Conservation (phyloP, 768 basidiomycete species). For the Mycena olivaceomarginata region DNA sequence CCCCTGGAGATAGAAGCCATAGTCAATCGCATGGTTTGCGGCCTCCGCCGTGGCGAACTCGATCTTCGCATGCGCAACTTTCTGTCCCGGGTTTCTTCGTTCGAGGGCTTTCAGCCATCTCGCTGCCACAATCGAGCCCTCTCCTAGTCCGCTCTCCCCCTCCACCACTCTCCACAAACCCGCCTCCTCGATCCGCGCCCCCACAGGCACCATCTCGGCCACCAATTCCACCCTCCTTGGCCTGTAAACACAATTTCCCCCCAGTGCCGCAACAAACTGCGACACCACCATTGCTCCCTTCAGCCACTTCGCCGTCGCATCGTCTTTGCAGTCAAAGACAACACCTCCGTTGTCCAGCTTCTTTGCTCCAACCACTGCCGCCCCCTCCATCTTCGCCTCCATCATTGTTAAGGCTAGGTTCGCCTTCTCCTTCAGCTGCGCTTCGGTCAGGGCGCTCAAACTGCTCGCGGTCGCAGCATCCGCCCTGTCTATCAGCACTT, state of each 20-base stretch:
- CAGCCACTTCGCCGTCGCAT: slow-evolving; percentile 15
- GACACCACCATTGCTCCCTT: not conserved
- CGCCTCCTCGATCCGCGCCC: not conserved
- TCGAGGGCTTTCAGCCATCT: slow-evolving; percentile 7
- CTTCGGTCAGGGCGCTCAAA: no score
- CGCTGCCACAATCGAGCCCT: not conserved
- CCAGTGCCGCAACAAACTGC: slow-evolving; percentile 2
- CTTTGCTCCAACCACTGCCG: slow-evolving; percentile 4
- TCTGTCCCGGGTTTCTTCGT: not conserved
- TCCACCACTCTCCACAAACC: slow-evolving; percentile 19
- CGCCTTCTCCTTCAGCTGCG: no score
- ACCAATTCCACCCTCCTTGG: not conserved
- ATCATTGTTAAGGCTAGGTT: no score
- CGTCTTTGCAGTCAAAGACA: slow-evolving; percentile 27
- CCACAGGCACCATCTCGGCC: not conserved
- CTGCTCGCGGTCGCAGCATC: no score
- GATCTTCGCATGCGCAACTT: slow-evolving; percentile 11
- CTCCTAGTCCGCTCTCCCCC: not conserved
- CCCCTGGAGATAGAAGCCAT: slow-evolving; percentile 25
- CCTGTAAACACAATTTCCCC: not conserved
- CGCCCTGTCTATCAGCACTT: no score
- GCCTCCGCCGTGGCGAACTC: slow-evolving; percentile 19
- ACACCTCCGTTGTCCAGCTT: slow-evolving; percentile 19
- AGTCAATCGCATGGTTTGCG: slow-evolving; percentile 34
- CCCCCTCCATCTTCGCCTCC: slow-evolving; percentile 7